These are phyloP conservation scores for Botrytis squamosa DNA, from an alignment of 2,329 filamentous ascomycete species.

Conservation along the genomic window DNA sequence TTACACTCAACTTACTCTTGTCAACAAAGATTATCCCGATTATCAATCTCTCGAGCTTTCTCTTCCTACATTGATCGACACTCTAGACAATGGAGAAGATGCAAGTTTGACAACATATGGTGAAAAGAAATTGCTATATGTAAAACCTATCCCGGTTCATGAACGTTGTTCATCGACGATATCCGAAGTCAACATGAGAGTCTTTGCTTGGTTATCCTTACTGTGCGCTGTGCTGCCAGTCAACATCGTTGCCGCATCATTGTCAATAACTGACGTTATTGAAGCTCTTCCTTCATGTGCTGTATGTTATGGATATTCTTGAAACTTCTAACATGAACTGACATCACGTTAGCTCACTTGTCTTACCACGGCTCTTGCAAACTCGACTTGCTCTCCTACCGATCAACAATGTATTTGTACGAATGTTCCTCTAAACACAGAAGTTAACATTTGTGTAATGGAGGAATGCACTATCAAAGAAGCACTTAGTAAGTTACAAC, in stretches of 20 bases:
- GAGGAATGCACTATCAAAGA: slow-evolving; percentile 8
- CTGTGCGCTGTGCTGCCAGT: slow-evolving; percentile 2
- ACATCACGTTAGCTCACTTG: slow-evolving; percentile 6
- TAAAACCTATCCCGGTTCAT: neutral
- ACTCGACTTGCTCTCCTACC: slow-evolving; percentile 11
- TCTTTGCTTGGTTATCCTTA: neutral
- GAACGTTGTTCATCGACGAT: neutral
- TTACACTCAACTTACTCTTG: neutral
- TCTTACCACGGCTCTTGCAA: neutral
- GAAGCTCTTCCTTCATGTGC: slow-evolving; percentile 11
- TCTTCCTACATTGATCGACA: neutral
- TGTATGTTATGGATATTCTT: neutral
- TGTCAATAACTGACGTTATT: neutral
- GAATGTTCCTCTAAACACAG: neutral
- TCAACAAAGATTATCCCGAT: neutral
- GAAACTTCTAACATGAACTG: neutral
- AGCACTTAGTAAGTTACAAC: neutral
- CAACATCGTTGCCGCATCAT: neutral
- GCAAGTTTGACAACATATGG: neutral
- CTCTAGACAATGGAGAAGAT: neutral
- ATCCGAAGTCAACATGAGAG: slow-evolving; percentile 10
- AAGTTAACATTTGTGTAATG: slow-evolving; percentile 3
- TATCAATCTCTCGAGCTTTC: neutral
- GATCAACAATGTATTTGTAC: slow-evolving; percentile 19
- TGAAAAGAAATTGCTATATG: slow-evolving; percentile 1